Base-by-base conservation (phyloP, 805 yeast species). In the Metahyphopichia silvanorum region DNA sequence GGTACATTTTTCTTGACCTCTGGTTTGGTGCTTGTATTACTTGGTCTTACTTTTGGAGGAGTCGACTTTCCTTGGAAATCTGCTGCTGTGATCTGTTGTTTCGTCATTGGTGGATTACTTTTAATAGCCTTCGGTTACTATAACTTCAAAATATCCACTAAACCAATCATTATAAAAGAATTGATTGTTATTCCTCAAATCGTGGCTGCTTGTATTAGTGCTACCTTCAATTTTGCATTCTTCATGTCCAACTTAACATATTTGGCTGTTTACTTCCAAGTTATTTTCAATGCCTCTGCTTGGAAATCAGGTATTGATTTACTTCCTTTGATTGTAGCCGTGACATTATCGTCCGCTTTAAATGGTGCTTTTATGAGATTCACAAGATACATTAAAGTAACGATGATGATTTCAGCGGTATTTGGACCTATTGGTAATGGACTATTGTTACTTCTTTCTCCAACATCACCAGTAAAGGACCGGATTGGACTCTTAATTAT, bases 1-100 rank as follows among this genome's bases (percentile, higher is more conserved):
- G 83, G 82, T 2, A 67, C 72, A 2, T 42, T 61, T 14, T 41
- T 76, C 7, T 42, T 74, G 19, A 50, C 70, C 3, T 44, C 59
- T 3, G 73, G 75, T 1, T 43, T 69, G 27, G 72, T 76, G 4
- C 46, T 77, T 27, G 36, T 74, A 1, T 52, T 69, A 33, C 54
- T 71, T 27, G 84, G 69, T 0, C 49, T 79, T 22, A 68, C 80
- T 0, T 70, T 77, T 43, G 84, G 83, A 13, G 79, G 80, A 2
- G 51, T 57, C 21, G 59, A 67, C 21, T 67, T 53, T 43, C 54
- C 74, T 1, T 80, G 86, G 86, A 47, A 55, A 2, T 70, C 80
- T 0, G 73, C 74, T n/a, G 66, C 74, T 4, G 74, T 76, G 3
- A 69, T 79, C 5, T 42, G 55, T 8, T 69, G 71, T 32, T 66